Percentiles rank a stretch among this genome's conserved stretches.
Evolutionary conservation across 306 rosid genomes (phyloP).

Genomic region (Gleditsia sinensis): DNA sequence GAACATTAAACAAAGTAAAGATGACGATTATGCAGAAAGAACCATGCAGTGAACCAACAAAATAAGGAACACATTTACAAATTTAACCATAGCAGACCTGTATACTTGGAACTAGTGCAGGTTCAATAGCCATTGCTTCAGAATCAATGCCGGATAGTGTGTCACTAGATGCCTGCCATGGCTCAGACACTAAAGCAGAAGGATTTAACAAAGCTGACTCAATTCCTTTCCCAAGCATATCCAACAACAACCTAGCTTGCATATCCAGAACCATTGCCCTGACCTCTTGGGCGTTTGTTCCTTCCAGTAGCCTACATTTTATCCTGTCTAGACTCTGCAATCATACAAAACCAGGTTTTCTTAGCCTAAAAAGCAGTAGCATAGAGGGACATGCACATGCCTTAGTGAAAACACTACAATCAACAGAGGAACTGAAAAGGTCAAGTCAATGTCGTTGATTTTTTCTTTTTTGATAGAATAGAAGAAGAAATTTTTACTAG

Average conservation of each 20-base stretch:
- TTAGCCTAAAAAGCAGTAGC: conserved; percentile 15
- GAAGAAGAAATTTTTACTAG: no score
- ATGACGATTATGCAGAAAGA: neutral
- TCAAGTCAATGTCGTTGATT: conserved; percentile 10
- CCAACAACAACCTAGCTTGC: conserved; percentile 98
- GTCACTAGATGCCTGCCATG: conserved; percentile 83
- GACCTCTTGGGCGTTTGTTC: conserved; percentile 96
- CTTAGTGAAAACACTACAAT: conserved; percentile 15
- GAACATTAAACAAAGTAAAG: conserved; percentile 22
- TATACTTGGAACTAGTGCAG: conserved; percentile 72
- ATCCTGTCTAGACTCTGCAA: conserved; percentile 98
- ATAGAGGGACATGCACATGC: neutral
- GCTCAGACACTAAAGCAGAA: conserved; percentile 85
- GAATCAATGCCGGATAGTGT: conserved; percentile 77
- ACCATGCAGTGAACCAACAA: conserved; percentile 19
- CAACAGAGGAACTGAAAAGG: conserved; percentile 1
- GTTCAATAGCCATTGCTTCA: conserved; percentile 95
- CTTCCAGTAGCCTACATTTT: conserved; percentile 94
- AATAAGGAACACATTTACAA: conserved; percentile 15
- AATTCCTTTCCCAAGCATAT: conserved; percentile 98
- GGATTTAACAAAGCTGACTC: conserved; percentile 92
- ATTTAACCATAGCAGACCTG: conserved; percentile 60
- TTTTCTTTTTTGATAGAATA: neutral
- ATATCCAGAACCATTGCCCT: conserved; percentile 99
- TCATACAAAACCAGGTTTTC: conserved; percentile 28